Base-by-base conservation (phyloP, 805 yeast genomes). In the Zygotorulaspora florentina region DNA sequence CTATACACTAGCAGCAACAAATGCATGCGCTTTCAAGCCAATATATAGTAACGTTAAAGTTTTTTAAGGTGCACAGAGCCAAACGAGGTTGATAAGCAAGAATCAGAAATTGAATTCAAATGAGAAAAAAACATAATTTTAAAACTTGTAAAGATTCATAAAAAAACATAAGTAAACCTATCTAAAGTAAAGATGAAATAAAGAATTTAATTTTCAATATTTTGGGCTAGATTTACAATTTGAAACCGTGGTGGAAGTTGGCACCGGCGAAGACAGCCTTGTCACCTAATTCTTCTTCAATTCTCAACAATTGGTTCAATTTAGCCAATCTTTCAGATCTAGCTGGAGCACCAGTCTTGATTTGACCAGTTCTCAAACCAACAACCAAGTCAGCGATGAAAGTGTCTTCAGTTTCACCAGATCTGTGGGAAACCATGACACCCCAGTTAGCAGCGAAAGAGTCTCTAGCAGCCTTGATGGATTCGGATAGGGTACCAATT, bases 331-430 rank as follows among this genome's bases (percentile, higher is more conserved):
- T 91, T 81, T 91, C 99, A 61, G 97, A 87, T 81, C 99, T 90
- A 63, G 97, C 96, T 70, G 98, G 98, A 71, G 99, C 98, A 84
- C 99, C 99, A 62, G 97, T 87, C 90, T 91, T 91, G 76, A 91
- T 87, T 81, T 91, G 98, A 72, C 97, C 99, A 59, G 95, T 66
- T 84, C 97, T 88, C 73, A 91, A 81, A 80, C 98, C 98, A 65
- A 93, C 99, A 66, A 88, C 79, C 71, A 91, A 81, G 76, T 91
- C 98, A 68, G 99, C 98, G 73, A 91, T 91, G 79, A 87, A 84
- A 67, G 95, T 85, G 77, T 93, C 99, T 80, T 93, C 99, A 61
- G 97, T 90, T 82, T 91, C 99, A 79, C 99, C 99, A 64, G 97
- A 90, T 84, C 99, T 89, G 88, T 91, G 99, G 67, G 97, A 90